Conservation (phyloP, 2,329 filamentous ascomycete genomes). For the Colletotrichum cordylinicola region DNA sequence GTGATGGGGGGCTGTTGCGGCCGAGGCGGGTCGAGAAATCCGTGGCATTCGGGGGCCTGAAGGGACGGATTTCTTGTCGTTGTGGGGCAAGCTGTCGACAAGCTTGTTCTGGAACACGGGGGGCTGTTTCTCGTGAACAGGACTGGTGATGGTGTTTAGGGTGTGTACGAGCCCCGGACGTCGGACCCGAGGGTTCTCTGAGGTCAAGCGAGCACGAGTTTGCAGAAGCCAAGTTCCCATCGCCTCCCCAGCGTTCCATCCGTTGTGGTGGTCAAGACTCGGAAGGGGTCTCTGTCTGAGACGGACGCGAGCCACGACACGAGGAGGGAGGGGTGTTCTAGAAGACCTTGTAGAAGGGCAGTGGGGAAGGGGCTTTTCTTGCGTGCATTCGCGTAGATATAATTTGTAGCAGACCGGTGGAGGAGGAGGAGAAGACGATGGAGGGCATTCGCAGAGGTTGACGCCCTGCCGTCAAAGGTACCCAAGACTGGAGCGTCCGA, state of each 20-base stretch:
- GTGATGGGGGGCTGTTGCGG: slow-evolving; percentile 3
- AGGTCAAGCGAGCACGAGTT: neutral
- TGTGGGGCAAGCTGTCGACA: neutral
- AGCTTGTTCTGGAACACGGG: slow-evolving; percentile 9
- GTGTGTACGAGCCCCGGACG: neutral
- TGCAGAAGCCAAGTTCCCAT: neutral
- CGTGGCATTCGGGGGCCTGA: neutral
- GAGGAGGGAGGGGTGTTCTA: slow-evolving; percentile 2
- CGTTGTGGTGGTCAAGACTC: neutral
- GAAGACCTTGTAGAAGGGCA: neutral
- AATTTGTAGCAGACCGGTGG: slow-evolving; percentile 8
- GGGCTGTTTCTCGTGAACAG: slow-evolving; percentile 1
- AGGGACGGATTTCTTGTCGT: neutral
- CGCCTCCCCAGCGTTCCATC: neutral
- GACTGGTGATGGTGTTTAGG: neutral
- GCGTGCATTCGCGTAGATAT: slow-evolving; percentile 9
- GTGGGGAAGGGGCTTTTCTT: slow-evolving; percentile 10
- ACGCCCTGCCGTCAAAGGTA: neutral
- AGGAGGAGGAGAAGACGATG: neutral
- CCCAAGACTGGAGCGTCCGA: neutral
- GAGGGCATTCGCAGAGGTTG: neutral
- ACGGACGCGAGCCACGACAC: neutral
- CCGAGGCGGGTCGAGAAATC: neutral
- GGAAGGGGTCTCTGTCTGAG: neutral
- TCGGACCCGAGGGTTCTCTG: neutral